Conservation (phyloP, 2,329 filamentous ascomycete genomes). For the Venturia asperata region DNA sequence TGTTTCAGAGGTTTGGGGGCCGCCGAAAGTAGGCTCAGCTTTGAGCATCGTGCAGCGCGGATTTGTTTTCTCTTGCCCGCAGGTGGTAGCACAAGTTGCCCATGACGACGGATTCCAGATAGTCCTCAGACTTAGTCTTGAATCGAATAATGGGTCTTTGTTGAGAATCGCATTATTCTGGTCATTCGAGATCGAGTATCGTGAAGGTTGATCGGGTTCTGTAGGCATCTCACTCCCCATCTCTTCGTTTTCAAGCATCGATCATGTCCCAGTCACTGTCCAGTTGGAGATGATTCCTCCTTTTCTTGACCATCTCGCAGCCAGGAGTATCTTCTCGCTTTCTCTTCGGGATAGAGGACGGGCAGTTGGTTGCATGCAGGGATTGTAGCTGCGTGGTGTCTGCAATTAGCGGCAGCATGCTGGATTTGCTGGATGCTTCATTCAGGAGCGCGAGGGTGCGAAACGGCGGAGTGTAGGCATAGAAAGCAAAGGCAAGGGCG, state of each 20-base stretch:
- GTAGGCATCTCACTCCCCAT: not conserved
- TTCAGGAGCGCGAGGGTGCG: not conserved
- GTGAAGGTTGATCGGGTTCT: not conserved
- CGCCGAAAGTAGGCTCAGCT: not conserved
- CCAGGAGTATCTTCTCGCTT: not conserved
- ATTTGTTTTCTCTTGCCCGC: not conserved
- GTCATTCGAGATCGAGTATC: not conserved
- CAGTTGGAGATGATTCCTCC: not conserved
- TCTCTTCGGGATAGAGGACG: not conserved
- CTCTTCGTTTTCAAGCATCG: not conserved
- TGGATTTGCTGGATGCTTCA: not conserved
- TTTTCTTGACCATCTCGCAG: not conserved
- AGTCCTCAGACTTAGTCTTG: not conserved
- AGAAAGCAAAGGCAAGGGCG: constrained; percentile 1
- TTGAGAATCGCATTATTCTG: not conserved
- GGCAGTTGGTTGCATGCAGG: not conserved
- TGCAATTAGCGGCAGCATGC: not conserved
- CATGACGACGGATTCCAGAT: not conserved
- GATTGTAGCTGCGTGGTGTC: not conserved
- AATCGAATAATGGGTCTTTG: not conserved
- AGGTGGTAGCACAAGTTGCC: not conserved
- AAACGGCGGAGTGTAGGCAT: constrained; percentile 1
- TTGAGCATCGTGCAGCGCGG: not conserved
- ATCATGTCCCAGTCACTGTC: constrained; percentile 2
- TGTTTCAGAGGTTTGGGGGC: not conserved